These are phyloP conservation scores for Blumeria graminis DNA, from an alignment of 2,329 filamentous ascomycete species.

Conservation along the genomic window DNA sequence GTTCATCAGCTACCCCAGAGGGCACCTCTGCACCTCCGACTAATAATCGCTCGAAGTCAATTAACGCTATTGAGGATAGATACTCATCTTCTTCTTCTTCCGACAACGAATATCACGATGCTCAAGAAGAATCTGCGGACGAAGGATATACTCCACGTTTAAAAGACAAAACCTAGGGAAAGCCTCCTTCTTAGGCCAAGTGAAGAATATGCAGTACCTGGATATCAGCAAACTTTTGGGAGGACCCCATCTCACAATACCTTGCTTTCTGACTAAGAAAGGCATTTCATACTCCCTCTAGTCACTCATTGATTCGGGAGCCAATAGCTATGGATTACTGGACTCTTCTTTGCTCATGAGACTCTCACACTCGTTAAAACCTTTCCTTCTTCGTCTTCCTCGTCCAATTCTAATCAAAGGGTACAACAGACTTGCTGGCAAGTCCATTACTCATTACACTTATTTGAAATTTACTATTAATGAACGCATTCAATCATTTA, in stretches of 20 bases:
- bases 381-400: not conserved
- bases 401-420: not conserved
- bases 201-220: not conserved
- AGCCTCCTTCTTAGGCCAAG: not conserved
- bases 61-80: not conserved
- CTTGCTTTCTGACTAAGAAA: not conserved
- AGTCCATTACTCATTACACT: not conserved
- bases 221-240: not conserved
- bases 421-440: not conserved
- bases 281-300: not conserved
- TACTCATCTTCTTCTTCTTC: not conserved
- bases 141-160: not conserved
- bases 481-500: not conserved
- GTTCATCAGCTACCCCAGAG: not conserved
- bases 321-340: not conserved
- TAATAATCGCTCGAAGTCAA: not conserved
- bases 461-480: not conserved
- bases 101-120: not conserved
- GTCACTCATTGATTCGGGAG: not conserved
- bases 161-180: not conserved
- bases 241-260: not conserved
- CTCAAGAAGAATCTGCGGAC: not conserved
- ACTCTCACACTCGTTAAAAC: not conserved
- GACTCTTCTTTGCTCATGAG: not conserved
- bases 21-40: not conserved